Conservation (phyloP, 2,329 filamentous ascomycete species). For the Claviceps maximensis region DNA sequence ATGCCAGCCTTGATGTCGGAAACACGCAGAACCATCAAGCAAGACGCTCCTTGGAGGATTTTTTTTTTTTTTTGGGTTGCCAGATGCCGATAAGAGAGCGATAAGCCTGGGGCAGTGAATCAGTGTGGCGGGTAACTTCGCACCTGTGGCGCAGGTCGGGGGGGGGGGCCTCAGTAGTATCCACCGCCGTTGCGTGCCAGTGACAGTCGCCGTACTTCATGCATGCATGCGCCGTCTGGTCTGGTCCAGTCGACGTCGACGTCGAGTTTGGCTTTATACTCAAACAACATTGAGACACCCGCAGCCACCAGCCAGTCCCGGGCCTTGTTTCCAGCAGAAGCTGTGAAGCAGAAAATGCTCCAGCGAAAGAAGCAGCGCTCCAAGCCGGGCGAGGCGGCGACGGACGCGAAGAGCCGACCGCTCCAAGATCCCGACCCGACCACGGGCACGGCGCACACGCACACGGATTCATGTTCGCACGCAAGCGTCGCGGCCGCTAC, state of each 20-base stretch:
- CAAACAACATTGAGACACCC: too few relatives aligned
- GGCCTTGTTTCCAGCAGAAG: not conserved
- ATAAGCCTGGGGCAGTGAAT: too few relatives aligned
- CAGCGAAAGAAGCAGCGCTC: constrained; percentile 21
- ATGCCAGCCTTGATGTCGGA: not conserved
- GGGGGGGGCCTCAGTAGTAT: too few relatives aligned
- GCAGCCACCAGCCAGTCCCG: not conserved
- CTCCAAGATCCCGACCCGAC: constrained; percentile 6
- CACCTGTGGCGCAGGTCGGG: not conserved
- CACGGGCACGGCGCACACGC: not conserved
- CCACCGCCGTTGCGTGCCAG: not conserved
- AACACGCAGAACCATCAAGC: constrained; percentile 8
- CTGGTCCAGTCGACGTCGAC: too few relatives aligned
- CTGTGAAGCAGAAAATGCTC: constrained; percentile 14
- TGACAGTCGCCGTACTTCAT: not conserved
- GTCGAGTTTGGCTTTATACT: too few relatives aligned
- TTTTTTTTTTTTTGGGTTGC: constrained; percentile 10
- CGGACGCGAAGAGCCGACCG: constrained; percentile 6
- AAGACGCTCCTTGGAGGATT: not conserved
- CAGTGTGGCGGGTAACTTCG: too few relatives aligned
- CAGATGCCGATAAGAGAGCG: constrained; percentile 14
- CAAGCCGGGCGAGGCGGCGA: constrained; percentile 12
- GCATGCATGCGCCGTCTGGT: not conserved
- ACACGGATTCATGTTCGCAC: too few relatives aligned
- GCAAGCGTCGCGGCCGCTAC: constrained; percentile 1